Base-by-base conservation (phyloP, 192 early-diverging fungal genomes). In the Coemansia sp. region DNA sequence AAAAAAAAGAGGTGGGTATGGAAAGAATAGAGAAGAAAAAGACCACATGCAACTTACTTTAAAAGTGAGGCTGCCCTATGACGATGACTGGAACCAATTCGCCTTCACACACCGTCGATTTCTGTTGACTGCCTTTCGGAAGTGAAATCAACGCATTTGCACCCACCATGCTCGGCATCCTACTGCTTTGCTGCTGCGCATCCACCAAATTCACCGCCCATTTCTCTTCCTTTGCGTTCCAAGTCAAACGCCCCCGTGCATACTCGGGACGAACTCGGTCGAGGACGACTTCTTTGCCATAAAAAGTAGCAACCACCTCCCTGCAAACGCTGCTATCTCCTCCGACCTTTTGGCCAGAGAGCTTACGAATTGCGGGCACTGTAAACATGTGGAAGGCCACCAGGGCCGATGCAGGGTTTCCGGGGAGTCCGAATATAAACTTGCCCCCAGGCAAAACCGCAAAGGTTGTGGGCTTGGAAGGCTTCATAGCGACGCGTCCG, bases 401-500 rank as follows among this genome's bases (percentile, higher is more conserved):
- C 41, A 80, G 64, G 0, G 91, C 88, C 30, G 95, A 98, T 0
- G 90, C 93, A 3, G 95, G 95, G 62, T 98, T 98, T 3, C 95
- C 95, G 0, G 95, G 93, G 47, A 98, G 60, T 10, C 83, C 85
- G 81, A 96, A 98, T 10, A 95, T 54, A 25, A 94, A 74, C 32
- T 84, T 82, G 3, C 4, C 26, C 20, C 46, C 15, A 0, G 78
- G 65, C 14, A 92, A 53, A 1, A 88, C 88, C 0, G 91, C 93
- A 80, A 98, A 98, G 7, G 93, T 96, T 0, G 92, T 95, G 8
- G 95, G 95, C 77, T 96, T 96, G 10, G 88, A 91, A 23, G 95
- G 95, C 58, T 95, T 96, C 84, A 98, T 85, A 29, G 72, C 62
- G 9, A 98, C 86, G 9, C 95, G 80, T 1, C 95, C 95, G 81